These are phyloP conservation scores for Neofusicoccum ribis DNA, from an alignment of 2,329 filamentous ascomycete species.

Conservation along the genomic window DNA sequence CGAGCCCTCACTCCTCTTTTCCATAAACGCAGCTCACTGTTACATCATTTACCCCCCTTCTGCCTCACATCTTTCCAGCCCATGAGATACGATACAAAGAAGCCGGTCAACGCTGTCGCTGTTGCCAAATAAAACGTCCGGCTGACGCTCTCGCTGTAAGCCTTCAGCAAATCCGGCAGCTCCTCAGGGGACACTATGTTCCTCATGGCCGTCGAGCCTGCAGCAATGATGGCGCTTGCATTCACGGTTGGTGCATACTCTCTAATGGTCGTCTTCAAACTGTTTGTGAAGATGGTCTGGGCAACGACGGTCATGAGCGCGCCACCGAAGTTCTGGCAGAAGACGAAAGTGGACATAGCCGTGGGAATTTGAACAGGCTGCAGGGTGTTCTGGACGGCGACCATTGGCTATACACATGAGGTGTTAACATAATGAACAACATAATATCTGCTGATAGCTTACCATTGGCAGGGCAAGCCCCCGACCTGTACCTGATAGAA, in stretches of 20 bases:
- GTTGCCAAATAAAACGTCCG: too few species aligned
- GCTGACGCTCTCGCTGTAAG: too few species aligned
- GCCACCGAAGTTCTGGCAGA: conserved; percentile 37
- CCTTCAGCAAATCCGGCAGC: too few species aligned
- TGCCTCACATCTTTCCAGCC: too few species aligned
- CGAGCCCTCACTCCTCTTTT: too few species aligned
- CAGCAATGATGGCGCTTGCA: neutral
- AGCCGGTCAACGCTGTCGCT: too few species aligned
- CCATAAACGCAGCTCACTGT: too few species aligned
- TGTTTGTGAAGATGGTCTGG: conserved; percentile 16
- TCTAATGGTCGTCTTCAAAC: neutral
- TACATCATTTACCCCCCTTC: too few species aligned
- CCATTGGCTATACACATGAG: neutral
- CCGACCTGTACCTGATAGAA: conserved; percentile 23
- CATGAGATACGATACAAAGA: too few species aligned
- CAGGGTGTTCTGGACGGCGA: conserved; percentile 37
- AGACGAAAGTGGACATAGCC: conserved; percentile 36
- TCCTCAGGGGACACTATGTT: neutral
- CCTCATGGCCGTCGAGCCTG: conserved; percentile 14
- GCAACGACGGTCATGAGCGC: conserved; percentile 33
- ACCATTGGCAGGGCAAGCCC: neutral
- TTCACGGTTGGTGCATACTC: neutral
- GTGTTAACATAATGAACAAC: too few species aligned
- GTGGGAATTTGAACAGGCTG: conserved; percentile 30
- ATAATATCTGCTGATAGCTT: too few species aligned